Percentiles rank a stretch among this genome's conserved stretches.
Conservation (phyloP, 306 rosid species). For the Potentilla sterilis region DNA sequence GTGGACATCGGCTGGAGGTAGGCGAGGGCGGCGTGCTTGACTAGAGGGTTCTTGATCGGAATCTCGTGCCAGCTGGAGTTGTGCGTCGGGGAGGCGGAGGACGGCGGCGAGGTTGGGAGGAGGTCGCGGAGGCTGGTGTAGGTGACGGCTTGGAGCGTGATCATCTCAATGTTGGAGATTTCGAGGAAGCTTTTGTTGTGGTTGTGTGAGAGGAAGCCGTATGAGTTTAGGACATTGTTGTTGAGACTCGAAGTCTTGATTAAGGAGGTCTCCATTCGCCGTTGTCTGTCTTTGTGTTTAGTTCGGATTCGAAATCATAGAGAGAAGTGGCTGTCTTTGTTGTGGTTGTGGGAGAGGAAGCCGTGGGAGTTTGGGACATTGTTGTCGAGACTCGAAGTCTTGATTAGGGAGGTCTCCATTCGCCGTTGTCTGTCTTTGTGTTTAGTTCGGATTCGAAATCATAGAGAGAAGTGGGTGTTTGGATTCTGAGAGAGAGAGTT, state of each 20-base stretch:
- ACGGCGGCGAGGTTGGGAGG: slow-evolving; percentile 26
- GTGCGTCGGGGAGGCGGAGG: slow-evolving; percentile 16
- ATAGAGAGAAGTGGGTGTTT: background rate
- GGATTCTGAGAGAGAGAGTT: slow-evolving; percentile 14
- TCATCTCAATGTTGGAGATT: slow-evolving; percentile 37
- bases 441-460: background rate
- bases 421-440: background rate
- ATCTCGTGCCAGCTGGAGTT: slow-evolving; percentile 49
- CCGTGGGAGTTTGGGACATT: background rate
- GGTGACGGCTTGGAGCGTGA: slow-evolving; percentile 15
- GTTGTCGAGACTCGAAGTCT: background rate
- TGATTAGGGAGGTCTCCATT: slow-evolving; percentile 11
- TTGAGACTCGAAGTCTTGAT: background rate
- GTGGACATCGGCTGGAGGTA: slow-evolving; percentile 61
- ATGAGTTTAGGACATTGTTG: background rate
- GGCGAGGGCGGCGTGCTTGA: slow-evolving; percentile 70
- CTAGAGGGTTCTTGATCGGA: slow-evolving; percentile 59
- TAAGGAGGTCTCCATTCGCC: slow-evolving; percentile 13
- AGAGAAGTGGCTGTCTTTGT: background rate
- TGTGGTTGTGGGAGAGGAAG: slow-evolving; percentile 14
- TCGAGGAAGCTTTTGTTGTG: slow-evolving; percentile 9
- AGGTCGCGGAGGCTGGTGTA: slow-evolving; percentile 65
- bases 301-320: background rate
- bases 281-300: background rate
- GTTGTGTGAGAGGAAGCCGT: slow-evolving; percentile 14